These are phyloP conservation scores for Jacaranda copaia DNA, from an alignment of 257 asterid genomes.

Conservation along the genomic window DNA sequence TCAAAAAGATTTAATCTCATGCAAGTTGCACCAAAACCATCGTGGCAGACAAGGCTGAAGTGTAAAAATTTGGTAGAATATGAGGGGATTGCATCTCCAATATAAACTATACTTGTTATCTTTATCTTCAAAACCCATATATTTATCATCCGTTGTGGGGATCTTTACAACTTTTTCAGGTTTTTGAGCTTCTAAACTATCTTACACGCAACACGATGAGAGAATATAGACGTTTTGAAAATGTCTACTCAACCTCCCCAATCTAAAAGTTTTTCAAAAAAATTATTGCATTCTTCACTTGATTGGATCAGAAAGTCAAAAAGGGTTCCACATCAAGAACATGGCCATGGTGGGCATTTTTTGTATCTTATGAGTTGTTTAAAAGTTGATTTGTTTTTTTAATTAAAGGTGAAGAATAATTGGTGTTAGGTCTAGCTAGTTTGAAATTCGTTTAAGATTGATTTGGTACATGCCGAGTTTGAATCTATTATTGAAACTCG, in stretches of 20 bases:
- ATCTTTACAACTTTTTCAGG: conserved; percentile 27
- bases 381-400: neutral
- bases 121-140: conserved; percentile 26
- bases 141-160: conserved; percentile 26
- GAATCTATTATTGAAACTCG: neutral
- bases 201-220: conserved; percentile 35
- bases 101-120: conserved; percentile 19
- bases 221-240: conserved; percentile 25
- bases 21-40: conserved; percentile 39
- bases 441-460: conserved; percentile 7
- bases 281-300: conserved; percentile 33
- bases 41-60: conserved; percentile 51
- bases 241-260: conserved; percentile 18
- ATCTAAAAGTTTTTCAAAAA: neutral
- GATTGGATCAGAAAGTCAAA: conserved; percentile 46
- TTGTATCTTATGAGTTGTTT: conserved; percentile 31
- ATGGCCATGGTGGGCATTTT: conserved; percentile 34
- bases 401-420: neutral
- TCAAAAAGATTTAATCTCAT: conserved; percentile 32
- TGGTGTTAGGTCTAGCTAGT: conserved; percentile 30
- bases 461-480: neutral
- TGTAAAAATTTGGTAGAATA: conserved; percentile 39
- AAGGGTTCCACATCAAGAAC: conserved; percentile 15
- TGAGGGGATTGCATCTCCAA: conserved; percentile 45
- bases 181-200: conserved; percentile 34